Conservation (phyloP, 306 rosid species). For the Spatholobus suberectus region DNA sequence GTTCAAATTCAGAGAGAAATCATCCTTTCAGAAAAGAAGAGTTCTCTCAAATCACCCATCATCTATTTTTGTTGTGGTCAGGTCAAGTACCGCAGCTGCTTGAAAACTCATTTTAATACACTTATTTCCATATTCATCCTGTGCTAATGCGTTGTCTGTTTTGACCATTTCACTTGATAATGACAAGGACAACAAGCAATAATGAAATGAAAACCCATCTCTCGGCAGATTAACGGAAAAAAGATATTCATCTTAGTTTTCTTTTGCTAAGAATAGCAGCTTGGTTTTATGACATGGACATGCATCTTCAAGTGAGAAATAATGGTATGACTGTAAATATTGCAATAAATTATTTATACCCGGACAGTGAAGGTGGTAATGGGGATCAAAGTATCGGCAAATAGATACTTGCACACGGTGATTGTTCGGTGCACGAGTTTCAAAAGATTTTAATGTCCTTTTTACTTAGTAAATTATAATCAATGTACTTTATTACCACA, state of each 20-base stretch:
- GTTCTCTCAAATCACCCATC: not conserved
- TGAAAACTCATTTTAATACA: constrained; percentile 18
- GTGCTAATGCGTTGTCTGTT: constrained; percentile 27
- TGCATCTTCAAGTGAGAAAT: not conserved
- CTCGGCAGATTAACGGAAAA: not conserved
- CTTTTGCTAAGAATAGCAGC: not conserved
- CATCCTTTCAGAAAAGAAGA: constrained; percentile 20
- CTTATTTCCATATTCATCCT: constrained; percentile 19
- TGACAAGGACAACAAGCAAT: constrained; percentile 35
- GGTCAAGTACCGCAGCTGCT: constrained; percentile 23
- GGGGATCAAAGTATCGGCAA: not conserved
- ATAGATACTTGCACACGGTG: not conserved
- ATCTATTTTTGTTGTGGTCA: constrained; percentile 14
- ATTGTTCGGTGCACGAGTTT: not conserved
- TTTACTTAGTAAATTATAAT: not conserved
- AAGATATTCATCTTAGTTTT: constrained; percentile 3
- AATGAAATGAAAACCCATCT: constrained; percentile 10
- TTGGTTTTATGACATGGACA: not conserved
- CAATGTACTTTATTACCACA: not conserved
- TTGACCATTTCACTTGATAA: constrained; percentile 42
- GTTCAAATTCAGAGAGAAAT: constrained; percentile 11
- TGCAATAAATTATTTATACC: constrained; percentile 31
- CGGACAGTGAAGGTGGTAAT: not conserved
- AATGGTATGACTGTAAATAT: constrained; percentile 13
- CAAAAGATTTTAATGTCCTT: not conserved